Evolutionary conservation across 306 rosid genomes (phyloP).

Genomic region (Nissolia schottii): DNA sequence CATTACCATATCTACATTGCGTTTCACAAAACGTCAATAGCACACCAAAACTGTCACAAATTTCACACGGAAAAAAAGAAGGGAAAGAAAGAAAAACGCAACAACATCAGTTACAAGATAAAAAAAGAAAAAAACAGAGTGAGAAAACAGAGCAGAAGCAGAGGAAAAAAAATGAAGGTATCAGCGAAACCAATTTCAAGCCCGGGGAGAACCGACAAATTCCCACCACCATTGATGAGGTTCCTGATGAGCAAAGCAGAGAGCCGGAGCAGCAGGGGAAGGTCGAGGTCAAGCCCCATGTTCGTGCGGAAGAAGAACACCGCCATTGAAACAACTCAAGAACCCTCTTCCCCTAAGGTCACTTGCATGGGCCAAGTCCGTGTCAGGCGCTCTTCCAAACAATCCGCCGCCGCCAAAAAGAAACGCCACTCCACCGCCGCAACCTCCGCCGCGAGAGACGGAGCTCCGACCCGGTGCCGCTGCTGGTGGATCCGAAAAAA

Average conservation of each 20-base stretch:
- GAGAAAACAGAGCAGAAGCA: background rate
- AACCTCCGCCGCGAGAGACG: background rate
- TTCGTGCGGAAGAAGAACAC: constrained; percentile 60
- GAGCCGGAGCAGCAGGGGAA: constrained; percentile 75
- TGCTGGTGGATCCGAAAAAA: constrained; percentile 43
- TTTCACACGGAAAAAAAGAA: background rate
- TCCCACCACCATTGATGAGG: constrained; percentile 93
- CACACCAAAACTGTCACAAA: constrained; percentile 6
- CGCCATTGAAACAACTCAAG: constrained; percentile 72
- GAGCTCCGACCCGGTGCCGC: constrained; percentile 16
- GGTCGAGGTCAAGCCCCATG: constrained; percentile 84
- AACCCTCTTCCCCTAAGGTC: constrained; percentile 95
- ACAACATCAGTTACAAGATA: background rate
- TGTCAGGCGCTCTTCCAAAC: constrained; percentile 55
- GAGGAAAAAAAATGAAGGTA: constrained; percentile 45
- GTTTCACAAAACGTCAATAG: background rate
- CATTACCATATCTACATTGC: background rate
- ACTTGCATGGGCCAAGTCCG: constrained; percentile 99
- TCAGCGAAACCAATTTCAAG: constrained; percentile 65
- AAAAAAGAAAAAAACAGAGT: background rate
- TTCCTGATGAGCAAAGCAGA: constrained; percentile 72
- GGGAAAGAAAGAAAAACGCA: background rate
- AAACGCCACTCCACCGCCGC: background rate
- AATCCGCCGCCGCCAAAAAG: background rate
- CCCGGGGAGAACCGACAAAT: constrained; percentile 84